A percentile compares a stretch with the other conserved stretches of the same genome.
These are phyloP conservation scores for Angomonas ambiguus DNA, from an alignment of 208 protist species.

Conservation along the genomic window DNA sequence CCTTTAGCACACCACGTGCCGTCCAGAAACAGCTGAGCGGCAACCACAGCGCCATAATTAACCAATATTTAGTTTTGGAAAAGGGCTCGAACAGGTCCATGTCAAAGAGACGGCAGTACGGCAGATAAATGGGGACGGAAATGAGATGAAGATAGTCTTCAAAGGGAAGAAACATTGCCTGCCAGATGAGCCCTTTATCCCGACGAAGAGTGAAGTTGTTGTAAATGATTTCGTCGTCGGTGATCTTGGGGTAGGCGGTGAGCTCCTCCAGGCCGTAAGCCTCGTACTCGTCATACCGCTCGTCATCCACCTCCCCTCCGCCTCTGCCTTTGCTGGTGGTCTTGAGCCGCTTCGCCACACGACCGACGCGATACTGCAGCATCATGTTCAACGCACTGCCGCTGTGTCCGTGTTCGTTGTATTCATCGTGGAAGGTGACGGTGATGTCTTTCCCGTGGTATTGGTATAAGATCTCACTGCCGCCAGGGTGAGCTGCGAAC, in stretches of 20 bases:
- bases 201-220: conserved; percentile 41
- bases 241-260: conserved; percentile 47
- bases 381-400: conserved; percentile 41
- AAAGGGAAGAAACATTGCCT: conserved; percentile 34
- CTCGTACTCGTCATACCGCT: conserved; percentile 16
- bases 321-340: no score
- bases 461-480: conserved; percentile 38
- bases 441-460: conserved; percentile 44
- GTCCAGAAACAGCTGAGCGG: conserved; percentile 41
- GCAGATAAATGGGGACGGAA: conserved; percentile 32
- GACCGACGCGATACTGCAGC: conserved; percentile 38
- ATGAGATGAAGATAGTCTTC: conserved; percentile 47
- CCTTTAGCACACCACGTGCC: conserved; percentile 26
- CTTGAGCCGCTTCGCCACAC: conserved; percentile 14
- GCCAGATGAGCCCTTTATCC: conserved; percentile 37
- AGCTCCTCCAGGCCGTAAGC: conserved; percentile 34
- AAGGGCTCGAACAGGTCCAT: conserved; percentile 35
- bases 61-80: conserved; percentile 44
- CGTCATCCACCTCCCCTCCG: background rate
- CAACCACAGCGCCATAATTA: conserved; percentile 34
- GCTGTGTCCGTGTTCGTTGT: conserved; percentile 44
- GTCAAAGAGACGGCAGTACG: conserved; percentile 46
- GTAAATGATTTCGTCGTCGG: conserved; percentile 34
- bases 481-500: conserved; percentile 71
- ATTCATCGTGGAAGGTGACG: conserved; percentile 41